Evolutionary conservation across 1,139 yeast genomes (phyloP), one percentile per base, ranked within the genome.

Genomic region (Magnusiomyces paraingens): DNA sequence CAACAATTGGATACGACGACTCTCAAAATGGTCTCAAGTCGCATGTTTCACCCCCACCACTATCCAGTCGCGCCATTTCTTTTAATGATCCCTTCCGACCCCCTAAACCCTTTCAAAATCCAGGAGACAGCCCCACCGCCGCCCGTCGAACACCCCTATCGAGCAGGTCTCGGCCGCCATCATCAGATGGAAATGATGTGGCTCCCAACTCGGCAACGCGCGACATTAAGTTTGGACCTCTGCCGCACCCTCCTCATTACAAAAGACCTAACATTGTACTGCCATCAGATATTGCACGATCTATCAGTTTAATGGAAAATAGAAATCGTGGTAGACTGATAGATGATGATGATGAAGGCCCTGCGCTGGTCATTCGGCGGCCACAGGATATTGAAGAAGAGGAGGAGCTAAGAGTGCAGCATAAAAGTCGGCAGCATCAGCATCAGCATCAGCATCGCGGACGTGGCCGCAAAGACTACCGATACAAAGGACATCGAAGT

Each of bases 241-340:
- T 42, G 21, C 26, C 46, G 15, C 11, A 21, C 8, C 40, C n/a
- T 3, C 3, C 17, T 36, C n/a, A n/a, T 6, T 6, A 26, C 32
- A 26, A 26, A 26, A 4, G 32, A 26, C 32, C 4, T 5, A 26
- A 36, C 4, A 36, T 5, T 36, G 73, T 86, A 11, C 83, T 83
- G 38, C 96, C 96, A 1, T 81, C 86, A 51, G 96, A 90, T 64
- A 84, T 90, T 83, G 84, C 76, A 65, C 77, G 43, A 0, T 78
- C 83, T 0, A 73, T 93, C 46, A 82, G 88, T 18, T 82, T 89
- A 61, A 74, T 91, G n/a, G 85, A 52, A 17, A 45, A 51, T 15
- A 20, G 36, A 15, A 36, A 40, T 32, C 32, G 41, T 5, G 11
- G 15, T 10, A 36, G 12, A 11, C 4, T 14, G 12, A 36, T 14